phyloP scores from a whole-genome alignment of 306 rosid genomes.

The Ormosia emarginata region DNA sequence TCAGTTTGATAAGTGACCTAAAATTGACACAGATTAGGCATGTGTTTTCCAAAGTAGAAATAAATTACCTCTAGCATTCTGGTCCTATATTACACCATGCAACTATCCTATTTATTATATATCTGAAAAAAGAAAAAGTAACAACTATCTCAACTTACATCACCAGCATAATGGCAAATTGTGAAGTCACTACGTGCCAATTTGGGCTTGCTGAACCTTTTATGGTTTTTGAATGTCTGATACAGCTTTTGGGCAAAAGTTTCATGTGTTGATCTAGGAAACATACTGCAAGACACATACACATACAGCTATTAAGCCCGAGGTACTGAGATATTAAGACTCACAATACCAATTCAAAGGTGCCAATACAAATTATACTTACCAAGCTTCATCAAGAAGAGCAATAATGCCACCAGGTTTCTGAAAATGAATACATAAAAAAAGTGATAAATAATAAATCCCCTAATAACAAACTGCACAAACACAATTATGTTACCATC shows the following conservation, averaged over 20 bases:
- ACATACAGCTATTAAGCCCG: slow-evolving; percentile 23
- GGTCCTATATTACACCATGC: slow-evolving; percentile 21
- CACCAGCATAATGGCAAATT: slow-evolving; percentile 98
- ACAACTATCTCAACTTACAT: slow-evolving; percentile 59
- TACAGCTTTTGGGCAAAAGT: slow-evolving; percentile 96
- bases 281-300: slow-evolving; percentile 72
- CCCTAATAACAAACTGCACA: slow-evolving; percentile 8
- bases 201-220: slow-evolving; percentile 91
- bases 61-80: slow-evolving; percentile 16
- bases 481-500: not conserved
- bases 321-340: slow-evolving; percentile 4
- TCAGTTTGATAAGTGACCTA: slow-evolving; percentile 99
- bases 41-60: slow-evolving; percentile 16
- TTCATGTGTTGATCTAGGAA: slow-evolving; percentile 98
- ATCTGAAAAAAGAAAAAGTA: not conserved
- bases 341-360: slow-evolving; percentile 16
- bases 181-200: slow-evolving; percentile 93
- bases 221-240: slow-evolving; percentile 92
- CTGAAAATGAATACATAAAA: slow-evolving; percentile 50
- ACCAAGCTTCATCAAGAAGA: slow-evolving; percentile 99
- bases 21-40: slow-evolving; percentile 28
- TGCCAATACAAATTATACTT: slow-evolving; percentile 26
- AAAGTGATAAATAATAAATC: not conserved
- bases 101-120: slow-evolving; percentile 1
- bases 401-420: slow-evolving; percentile 99